Evolutionary conservation across 169 alveolate genomes (phyloP), one percentile per base, ranked within the genome.

Genomic region (Plasmodium yoelii): DNA sequence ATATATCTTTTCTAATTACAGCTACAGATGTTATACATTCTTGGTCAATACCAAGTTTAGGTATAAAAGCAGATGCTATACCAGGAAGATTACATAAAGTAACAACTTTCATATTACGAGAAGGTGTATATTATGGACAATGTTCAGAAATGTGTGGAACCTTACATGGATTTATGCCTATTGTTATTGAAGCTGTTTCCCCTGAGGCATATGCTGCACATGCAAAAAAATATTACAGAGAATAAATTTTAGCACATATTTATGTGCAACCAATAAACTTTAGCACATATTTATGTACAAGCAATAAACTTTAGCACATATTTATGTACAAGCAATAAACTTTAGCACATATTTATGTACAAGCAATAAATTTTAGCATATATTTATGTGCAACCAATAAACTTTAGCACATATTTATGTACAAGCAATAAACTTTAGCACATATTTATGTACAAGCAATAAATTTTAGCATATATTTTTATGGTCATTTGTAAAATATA

Each of bases 51-150:
- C 97, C 97, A 1, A 91, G 96, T 18, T 80, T 96, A 69, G 98
- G 98, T 46, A 92, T 96, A 73, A 96, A 96, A 92, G 96, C 97
- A 0, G 98, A 96, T 73, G 98, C 98, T 28, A 94, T 94, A 15
- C 98, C 98, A 0, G 98, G 98, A 2, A 61, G 97, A n/a, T 89
- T 94, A 71, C 95, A 92, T 73, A 87, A 95, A 73, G 89, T 96
- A 39, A 95, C 88, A 86, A 95, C 98, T 24, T 96, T 96, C 88
- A 96, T 96, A 56, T 95, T 94, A 93, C 88, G 98, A 19, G 98
- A 96, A 86, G 98, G 98, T 13, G 98, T 96, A 44, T 96, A 94
- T 94, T 96, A 96, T 87, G 98, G 98, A 39, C 98, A 96, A 82
- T 94, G 96, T 88, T 93, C 97, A 26, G 98, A 96, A 91, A 95